A percentile compares a stretch with the other conserved stretches of the same genome.
These are phyloP conservation scores for Paramecium caudatum DNA, from an alignment of 73 alveolate species.

Conservation along the genomic window DNA sequence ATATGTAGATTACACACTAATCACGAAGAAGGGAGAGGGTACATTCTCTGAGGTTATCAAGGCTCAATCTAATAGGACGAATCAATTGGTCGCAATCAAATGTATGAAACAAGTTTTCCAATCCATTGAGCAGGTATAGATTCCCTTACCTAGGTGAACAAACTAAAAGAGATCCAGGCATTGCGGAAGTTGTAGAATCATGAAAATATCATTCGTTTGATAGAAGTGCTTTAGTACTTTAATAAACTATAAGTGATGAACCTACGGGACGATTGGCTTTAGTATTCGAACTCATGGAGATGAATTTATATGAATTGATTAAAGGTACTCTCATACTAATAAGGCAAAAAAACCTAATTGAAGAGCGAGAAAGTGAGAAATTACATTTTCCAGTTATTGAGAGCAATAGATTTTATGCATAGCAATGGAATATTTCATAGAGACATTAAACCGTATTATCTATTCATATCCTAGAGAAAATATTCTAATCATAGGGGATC, in stretches of 20 bases:
- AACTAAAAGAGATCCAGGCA: constrained; percentile 85
- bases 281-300: constrained; percentile 92
- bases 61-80: constrained; percentile 95
- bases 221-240: constrained; percentile 66
- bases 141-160: constrained; percentile 76
- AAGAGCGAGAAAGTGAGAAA: constrained; percentile 78
- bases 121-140: constrained; percentile 88
- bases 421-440: constrained; percentile 94
- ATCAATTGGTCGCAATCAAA: constrained; percentile 95
- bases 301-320: constrained; percentile 87
- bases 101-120: constrained; percentile 93
- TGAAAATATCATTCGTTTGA: constrained; percentile 95
- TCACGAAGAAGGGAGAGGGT: constrained; percentile 96
- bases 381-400: constrained; percentile 88
- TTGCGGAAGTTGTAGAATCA: constrained; percentile 95
- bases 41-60: constrained; percentile 98
- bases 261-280: constrained; percentile 86
- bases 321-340: constrained; percentile 68
- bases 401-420: constrained; percentile 94
- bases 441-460: constrained; percentile 89
- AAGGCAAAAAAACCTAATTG: constrained; percentile 55
- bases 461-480: constrained; percentile 76
- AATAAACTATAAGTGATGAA: constrained; percentile 76
- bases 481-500: constrained; percentile 81
- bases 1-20: constrained; percentile 76